These are phyloP conservation scores for Chlorella sp. DNA, from an alignment of 139 green algal genomes.

Conservation along the genomic window DNA sequence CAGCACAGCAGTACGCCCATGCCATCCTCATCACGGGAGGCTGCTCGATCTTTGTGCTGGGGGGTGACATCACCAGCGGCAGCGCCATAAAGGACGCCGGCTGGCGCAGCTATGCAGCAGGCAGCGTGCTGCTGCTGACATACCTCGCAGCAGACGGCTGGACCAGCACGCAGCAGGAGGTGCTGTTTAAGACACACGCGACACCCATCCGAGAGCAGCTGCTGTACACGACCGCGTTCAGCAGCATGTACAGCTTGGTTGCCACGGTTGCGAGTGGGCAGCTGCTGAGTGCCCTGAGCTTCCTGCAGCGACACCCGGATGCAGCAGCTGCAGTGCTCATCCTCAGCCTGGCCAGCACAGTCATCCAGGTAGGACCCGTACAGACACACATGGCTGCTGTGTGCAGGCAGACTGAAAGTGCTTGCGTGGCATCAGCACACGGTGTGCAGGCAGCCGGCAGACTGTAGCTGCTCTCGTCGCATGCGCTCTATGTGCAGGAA, in stretches of 20 bases:
- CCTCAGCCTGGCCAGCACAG: conserved; percentile 53
- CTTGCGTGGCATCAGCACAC: no score
- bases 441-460: no score
- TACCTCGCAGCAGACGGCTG: conserved; percentile 93
- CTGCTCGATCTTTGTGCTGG: background rate
- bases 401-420: no score
- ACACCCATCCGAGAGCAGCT: conserved; percentile 78
- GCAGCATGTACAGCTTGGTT: conserved; percentile 19
- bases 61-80: background rate
- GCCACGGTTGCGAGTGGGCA: conserved; percentile 35
- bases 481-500: no score
- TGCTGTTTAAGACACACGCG: conserved; percentile 54
- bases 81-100: background rate
- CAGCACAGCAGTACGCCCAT: conserved; percentile 57
- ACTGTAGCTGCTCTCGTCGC: no score
- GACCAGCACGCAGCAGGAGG: conserved; percentile 89
- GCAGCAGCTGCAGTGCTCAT: conserved; percentile 50
- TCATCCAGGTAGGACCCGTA: background rate
- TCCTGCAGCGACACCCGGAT: conserved; percentile 57
- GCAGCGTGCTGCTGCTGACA: conserved; percentile 7
- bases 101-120: background rate
- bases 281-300: conserved; percentile 53
- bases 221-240: conserved; percentile 34
- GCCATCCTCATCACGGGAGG: background rate
- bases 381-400: no score